Conservation (phyloP, 2,329 filamentous ascomycete species). For the Amesomyces nigricolor region DNA sequence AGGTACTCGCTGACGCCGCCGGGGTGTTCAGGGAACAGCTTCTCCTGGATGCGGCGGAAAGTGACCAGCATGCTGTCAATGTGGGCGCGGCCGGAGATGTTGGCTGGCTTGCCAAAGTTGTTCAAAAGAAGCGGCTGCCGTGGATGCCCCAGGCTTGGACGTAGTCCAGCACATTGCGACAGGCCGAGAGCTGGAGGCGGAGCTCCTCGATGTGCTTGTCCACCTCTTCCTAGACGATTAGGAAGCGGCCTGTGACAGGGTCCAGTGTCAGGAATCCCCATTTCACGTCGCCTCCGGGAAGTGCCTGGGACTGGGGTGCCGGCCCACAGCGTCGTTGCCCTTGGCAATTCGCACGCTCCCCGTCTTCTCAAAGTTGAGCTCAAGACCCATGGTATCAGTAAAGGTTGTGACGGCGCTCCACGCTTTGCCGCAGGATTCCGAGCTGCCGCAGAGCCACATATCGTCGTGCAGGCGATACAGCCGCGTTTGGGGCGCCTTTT, state of each 20-base stretch:
- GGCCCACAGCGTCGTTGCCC: slow-evolving; percentile 7
- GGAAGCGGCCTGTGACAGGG: slow-evolving; percentile 46
- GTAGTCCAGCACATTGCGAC: slow-evolving; percentile 44
- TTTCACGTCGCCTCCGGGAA: slow-evolving; percentile 45
- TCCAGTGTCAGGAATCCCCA: slow-evolving; percentile 55
- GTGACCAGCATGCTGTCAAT: slow-evolving; percentile 48
- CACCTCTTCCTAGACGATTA: slow-evolving; percentile 55
- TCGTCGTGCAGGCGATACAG: slow-evolving; percentile 59
- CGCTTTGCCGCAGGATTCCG: slow-evolving; percentile 44
- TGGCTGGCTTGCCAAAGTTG: slow-evolving; percentile 48
- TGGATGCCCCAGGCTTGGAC: slow-evolving; percentile 51
- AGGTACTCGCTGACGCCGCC: slow-evolving; percentile 51
- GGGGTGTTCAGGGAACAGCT: slow-evolving; percentile 37
- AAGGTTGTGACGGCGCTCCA: slow-evolving; percentile 57
- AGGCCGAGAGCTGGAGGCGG: slow-evolving; percentile 47
- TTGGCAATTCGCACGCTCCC: slow-evolving; percentile 40
- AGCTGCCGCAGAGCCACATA: slow-evolving; percentile 55
- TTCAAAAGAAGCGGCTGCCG: slow-evolving; percentile 46
- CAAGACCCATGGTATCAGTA: slow-evolving; percentile 48
- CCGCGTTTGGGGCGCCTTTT: slow-evolving; percentile 43
- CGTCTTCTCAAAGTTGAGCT: slow-evolving; percentile 48
- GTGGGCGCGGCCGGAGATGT: slow-evolving; percentile 47
- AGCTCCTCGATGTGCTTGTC: slow-evolving; percentile 56
- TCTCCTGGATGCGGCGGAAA: slow-evolving; percentile 41
- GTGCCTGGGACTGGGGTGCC: slow-evolving; percentile 28